A percentile compares a stretch with the other conserved stretches of the same genome.
phyloP scores from a whole-genome alignment of 441 rosid species.

The Pelargonium citronellum region DNA sequence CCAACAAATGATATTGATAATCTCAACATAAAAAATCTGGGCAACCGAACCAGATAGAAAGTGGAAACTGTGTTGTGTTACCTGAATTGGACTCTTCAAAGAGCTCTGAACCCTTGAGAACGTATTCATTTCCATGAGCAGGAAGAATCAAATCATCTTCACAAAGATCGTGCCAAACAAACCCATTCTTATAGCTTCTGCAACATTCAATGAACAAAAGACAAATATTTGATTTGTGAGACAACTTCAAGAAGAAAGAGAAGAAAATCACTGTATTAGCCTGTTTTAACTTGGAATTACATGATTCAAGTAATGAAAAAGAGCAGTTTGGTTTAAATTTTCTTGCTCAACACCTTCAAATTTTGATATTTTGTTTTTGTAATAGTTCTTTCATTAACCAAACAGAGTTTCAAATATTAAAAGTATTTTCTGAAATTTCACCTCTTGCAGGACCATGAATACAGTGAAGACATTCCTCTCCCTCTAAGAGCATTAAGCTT shows the following conservation, averaged over 20 bases:
- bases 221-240: background rate
- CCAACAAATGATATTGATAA: background rate
- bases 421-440: slow-evolving; percentile 14
- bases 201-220: slow-evolving; percentile 15
- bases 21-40: background rate
- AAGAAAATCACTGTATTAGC: background rate
- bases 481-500: slow-evolving; percentile 65
- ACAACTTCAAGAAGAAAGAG: background rate
- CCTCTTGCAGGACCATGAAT: slow-evolving; percentile 71
- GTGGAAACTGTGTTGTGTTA: slow-evolving; percentile 14
- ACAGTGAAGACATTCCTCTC: slow-evolving; percentile 58
- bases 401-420: background rate
- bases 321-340: background rate
- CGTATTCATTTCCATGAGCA: slow-evolving; percentile 60
- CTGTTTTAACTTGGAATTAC: background rate
- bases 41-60: background rate
- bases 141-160: slow-evolving; percentile 63
- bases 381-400: background rate
- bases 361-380: too few relatives aligned
- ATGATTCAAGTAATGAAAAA: background rate
- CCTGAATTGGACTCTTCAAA: slow-evolving; percentile 65
- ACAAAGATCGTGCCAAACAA: slow-evolving; percentile 67
- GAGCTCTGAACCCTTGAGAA: slow-evolving; percentile 70
- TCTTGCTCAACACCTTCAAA: too few relatives aligned
- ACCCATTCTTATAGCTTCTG: slow-evolving; percentile 74